Base-by-base conservation (phyloP, 2,329 filamentous ascomycete genomes). In the Fusarium ramigenum region DNA sequence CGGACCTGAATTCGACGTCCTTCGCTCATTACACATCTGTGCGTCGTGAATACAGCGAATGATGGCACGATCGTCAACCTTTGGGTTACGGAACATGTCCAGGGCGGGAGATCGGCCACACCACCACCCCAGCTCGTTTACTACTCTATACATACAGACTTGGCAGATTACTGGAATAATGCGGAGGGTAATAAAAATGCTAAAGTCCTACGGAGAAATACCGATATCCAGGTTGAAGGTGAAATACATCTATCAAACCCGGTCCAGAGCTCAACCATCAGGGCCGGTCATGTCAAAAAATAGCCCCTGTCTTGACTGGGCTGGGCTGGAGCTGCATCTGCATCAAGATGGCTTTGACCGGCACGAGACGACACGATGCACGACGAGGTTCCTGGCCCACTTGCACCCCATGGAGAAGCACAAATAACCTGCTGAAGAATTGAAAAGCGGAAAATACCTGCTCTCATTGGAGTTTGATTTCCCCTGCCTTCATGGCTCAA, bases 331-430 rank as follows among this genome's bases (percentile, higher is more conserved):
- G 11, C 60, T 59, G 37, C 37, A 50, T 47, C 49, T 52, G 52
- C 64, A 65, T 49, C 47, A 65, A 34, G 60, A 75, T 59, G 68
- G 59, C 63, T 68, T 69, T 73, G 71, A 70, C 68, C 56, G 64
- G 71, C 70, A 75, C 73, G 62, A 75, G 68, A 74, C 65, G 28
- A 66, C 36, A 42, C 36, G 30, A 49, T 56, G 43, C 60, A 61
- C 50, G 23, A 28, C 34, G 56, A 75, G 42, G 68, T 54, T 56
- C 23, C 32, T 37, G 68, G 52, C 44, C 74, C 74, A 72, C 74
- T 63, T 54, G 34, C 62, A 74, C 68, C 70, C 70, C 70, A 66
- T 77, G 70, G 63, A 67, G 63, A 70, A 71, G 58, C 43, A 52
- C 43, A 43, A 50, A 52, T 34, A 62, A 61, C 30, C 47, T 57